Evolutionary conservation across 371 early-diverging fungal genomes (phyloP).

Genomic region (Mortierella sp.): DNA sequence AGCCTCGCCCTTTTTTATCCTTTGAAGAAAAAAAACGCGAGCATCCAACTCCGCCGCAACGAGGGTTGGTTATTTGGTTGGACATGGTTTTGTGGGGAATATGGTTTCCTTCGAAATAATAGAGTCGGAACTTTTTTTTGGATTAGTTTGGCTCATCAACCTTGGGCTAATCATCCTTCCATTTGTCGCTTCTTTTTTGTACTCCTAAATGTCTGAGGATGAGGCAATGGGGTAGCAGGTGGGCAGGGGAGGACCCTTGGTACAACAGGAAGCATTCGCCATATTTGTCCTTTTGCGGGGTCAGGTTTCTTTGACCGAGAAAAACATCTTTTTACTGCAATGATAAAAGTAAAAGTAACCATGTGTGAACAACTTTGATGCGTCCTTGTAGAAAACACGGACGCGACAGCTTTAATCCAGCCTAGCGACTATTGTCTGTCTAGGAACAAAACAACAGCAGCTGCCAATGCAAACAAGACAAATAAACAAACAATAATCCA

Average conservation of each 20-base stretch:
- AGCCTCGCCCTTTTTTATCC: not conserved
- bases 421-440: not conserved
- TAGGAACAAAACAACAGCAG: not conserved
- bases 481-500: slow-evolving; percentile 7
- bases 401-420: not conserved
- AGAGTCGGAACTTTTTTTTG: not conserved
- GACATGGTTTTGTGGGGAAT: slow-evolving; percentile 9
- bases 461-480: not conserved
- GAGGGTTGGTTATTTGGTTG: slow-evolving; percentile 6
- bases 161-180: not conserved
- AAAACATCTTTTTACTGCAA: too few relatives aligned
- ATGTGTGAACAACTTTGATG: too few relatives aligned
- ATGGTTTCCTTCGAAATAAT: not conserved
- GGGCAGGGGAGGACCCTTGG: not conserved
- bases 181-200: slow-evolving; percentile 6
- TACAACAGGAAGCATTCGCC: not conserved
- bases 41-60: slow-evolving; percentile 7
- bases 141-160: not conserved
- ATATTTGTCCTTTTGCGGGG: slow-evolving; percentile 12
- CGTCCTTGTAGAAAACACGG: not conserved
- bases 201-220: not conserved
- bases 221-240: not conserved
- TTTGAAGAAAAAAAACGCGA: not conserved
- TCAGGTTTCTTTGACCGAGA: too few relatives aligned
- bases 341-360: too few relatives aligned